Percentiles rank a stretch among this genome's conserved stretches.
phyloP scores from a whole-genome alignment of 164 flowering plant species.

The Nelumbo lutea region DNA sequence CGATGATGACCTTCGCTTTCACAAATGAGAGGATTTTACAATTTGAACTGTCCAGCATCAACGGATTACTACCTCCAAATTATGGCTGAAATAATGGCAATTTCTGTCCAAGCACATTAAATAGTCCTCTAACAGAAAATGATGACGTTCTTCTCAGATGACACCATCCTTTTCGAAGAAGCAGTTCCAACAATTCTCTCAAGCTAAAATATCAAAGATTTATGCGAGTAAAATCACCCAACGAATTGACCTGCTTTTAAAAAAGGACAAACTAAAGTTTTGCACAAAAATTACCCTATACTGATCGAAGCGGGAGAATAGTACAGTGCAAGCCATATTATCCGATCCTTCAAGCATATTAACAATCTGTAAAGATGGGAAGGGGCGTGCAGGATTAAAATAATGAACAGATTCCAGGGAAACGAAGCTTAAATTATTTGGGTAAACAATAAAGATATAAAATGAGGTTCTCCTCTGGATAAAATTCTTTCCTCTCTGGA shows the following conservation, averaged over 20 bases:
- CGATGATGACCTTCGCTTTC: too few relatives aligned
- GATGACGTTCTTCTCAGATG: conserved; percentile 56
- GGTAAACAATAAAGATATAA: not conserved
- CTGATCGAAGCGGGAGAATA: conserved; percentile 70
- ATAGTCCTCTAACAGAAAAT: conserved; percentile 37
- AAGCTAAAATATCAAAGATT: conserved; percentile 36
- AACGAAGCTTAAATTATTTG: not conserved
- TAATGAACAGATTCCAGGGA: not conserved
- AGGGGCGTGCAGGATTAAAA: not conserved
- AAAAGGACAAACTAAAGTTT: not conserved
- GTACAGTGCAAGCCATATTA: conserved; percentile 58
- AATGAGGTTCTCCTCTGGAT: conserved; percentile 65
- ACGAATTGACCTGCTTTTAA: not conserved
- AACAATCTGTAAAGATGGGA: conserved; percentile 50
- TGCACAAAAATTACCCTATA: conserved; percentile 43
- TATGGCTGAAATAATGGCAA: too few relatives aligned
- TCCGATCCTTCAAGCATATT: conserved; percentile 78
- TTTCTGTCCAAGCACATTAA: too few relatives aligned
- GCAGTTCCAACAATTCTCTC: conserved; percentile 80
- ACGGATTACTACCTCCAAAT: too few relatives aligned
- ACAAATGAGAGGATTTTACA: too few relatives aligned
- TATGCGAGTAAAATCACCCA: too few relatives aligned
- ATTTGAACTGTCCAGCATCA: too few relatives aligned
- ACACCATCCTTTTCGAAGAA: conserved; percentile 56
- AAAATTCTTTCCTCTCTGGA: conserved; percentile 91